Evolutionary conservation across 306 rosid species (phyloP).

Genomic region (Hylodesmum podocarpum): DNA sequence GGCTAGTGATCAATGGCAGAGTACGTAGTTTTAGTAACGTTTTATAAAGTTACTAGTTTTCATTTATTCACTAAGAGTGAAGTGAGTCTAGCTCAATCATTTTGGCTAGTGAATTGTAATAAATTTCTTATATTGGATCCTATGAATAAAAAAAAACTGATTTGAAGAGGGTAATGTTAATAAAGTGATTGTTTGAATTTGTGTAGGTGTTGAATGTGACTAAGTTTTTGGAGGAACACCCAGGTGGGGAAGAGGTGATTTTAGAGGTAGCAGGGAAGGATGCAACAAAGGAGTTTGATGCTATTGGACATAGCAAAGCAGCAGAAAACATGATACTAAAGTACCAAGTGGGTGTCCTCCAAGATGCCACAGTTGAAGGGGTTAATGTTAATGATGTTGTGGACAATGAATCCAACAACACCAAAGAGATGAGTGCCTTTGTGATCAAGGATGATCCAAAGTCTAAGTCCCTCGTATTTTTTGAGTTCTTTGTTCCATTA

Average conservation of each 20-base stretch:
- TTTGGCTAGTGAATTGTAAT: no score
- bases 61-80: no score
- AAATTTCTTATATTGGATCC: no score
- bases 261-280: conserved; percentile 54
- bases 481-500: conserved; percentile 47
- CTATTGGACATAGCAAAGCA: conserved; percentile 54
- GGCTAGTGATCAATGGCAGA: conserved; percentile 62
- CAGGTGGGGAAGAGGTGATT: conserved; percentile 65
- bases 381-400: conserved; percentile 28
- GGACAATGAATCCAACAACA: conserved; percentile 31
- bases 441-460: conserved; percentile 41
- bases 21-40: no score
- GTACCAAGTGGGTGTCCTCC: conserved; percentile 57
- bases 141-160: no score
- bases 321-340: conserved; percentile 45
- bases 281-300: conserved; percentile 56
- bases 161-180: not conserved
- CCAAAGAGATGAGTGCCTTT: conserved; percentile 57
- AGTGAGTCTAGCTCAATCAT: no score
- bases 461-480: conserved; percentile 24
- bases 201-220: conserved; percentile 60
- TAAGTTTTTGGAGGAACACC: conserved; percentile 60
- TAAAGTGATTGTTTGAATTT: not conserved
- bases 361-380: conserved; percentile 45
- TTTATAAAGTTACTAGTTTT: no score